Base-by-base conservation (phyloP, 2,329 filamentous ascomycete genomes). In the Penicillium frequentans region DNA sequence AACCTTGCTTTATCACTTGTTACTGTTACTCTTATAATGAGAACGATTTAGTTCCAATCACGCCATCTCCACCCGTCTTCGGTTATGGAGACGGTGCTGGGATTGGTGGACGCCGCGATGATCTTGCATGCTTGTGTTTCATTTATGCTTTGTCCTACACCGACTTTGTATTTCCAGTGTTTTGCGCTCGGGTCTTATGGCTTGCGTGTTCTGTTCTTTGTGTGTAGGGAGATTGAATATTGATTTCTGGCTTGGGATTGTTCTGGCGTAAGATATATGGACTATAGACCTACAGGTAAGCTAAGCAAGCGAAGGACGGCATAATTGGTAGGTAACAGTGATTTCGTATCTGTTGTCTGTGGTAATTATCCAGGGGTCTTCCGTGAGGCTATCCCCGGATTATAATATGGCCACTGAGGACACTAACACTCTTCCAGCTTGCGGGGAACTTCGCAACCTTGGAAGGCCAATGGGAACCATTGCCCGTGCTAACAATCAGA, bases 41-140 rank as follows among this genome's bases (percentile, higher is more conserved):
- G 62, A 64, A 64, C 49, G 62, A 64, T 57, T 65, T 66, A 68
- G 67, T 57, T 42, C 52, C 49, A 60, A 70, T 70, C 61, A 59
- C 67, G 67, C 65, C 60, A 70, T 70, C 57, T 54, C 46, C 54
- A 35, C 58, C 46, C 35, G 50, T 33, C 29, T 46, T 31, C 9
- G 43, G 39, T 33, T 26, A 52, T 16, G 37, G 35, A 33, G 29
- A 47, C 29, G 49, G 49, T 29, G 27, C 29, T 51, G 56, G 42
- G 62, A 63, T 60, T 60, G 62, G 59, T 56, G 58, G 47, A 58
- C 46, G 57, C 16, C 35, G 19, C n/a, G 43, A 37, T 47, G 50
- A 62, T 60, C 52, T 55, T 63, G 58, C 53, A 56, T 47, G 19
- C n/a, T 19, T 51, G 27, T 57, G n/a, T 54, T 50, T 42, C 49